Conservation (phyloP, 306 rosid genomes). For the Dalbergia cochinchinensis region DNA sequence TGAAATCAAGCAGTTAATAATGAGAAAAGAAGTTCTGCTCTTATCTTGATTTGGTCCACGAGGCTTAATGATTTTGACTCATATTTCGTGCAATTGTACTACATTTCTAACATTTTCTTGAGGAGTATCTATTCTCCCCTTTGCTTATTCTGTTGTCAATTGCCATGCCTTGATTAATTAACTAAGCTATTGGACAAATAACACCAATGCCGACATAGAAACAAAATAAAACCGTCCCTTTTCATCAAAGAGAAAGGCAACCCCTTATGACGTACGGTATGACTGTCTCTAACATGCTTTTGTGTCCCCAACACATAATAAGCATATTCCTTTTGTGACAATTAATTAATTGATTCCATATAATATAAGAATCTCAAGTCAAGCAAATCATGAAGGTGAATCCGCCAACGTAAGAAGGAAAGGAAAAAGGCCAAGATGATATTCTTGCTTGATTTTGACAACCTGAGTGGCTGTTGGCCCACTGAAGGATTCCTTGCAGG, state of each 20-base stretch:
- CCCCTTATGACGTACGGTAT: conserved; percentile 17
- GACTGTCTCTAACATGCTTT: not conserved
- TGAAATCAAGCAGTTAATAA: too few relatives aligned
- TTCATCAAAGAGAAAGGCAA: conserved; percentile 38
- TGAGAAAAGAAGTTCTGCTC: not conserved
- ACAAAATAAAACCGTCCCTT: conserved; percentile 39
- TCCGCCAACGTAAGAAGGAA: not conserved
- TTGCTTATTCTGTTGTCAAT: conserved; percentile 46
- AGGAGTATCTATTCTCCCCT: conserved; percentile 9
- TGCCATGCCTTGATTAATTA: conserved; percentile 44
- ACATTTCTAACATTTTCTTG: not conserved
- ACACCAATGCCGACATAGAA: conserved; percentile 43
- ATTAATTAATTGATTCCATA: not conserved
- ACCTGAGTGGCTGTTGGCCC: not conserved
- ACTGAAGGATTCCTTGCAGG: conserved; percentile 10
- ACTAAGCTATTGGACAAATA: conserved; percentile 13
- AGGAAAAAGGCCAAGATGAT: conserved; percentile 22
- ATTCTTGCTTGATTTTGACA: conserved; percentile 12
- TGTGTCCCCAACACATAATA: conserved; percentile 20
- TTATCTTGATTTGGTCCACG: conserved; percentile 20
- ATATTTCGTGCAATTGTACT: not conserved
- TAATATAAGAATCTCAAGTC: not conserved
- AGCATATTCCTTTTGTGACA: not conserved
- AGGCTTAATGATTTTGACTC: not conserved
- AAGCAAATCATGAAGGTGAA: conserved; percentile 1